Evolutionary conservation across 164 flowering plant genomes (phyloP), one percentile per base, ranked within the genome.

Genomic region (Echeveria elegans): DNA sequence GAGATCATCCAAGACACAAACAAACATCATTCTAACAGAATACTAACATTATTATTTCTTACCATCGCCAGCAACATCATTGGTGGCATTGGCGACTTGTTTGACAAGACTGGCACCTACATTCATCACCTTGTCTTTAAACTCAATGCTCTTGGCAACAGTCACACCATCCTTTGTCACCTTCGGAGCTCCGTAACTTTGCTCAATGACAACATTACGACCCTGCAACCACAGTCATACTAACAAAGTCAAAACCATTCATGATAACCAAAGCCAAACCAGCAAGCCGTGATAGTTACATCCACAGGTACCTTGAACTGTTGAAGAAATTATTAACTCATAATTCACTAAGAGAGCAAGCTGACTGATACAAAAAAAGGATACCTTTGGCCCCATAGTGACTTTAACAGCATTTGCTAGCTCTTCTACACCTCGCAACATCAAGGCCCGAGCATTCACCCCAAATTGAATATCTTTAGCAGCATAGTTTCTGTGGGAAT

Each of bases 371-470:
- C 5, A 50, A 7, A n/a, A 50, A 50, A 26, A 5, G 19, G 52
- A n/a, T 69, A 92, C 98, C 93, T 92, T 91, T 0, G 99, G 99
- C 3, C 99, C 99, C 99, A 94, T 94, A 21, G 99, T 94, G 24
- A 94, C 93, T 81, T 68, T 88, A 30, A 94, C 97, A 21, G 99
- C 97, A 76, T 91, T 97, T 5, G 97, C 96, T 23, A 94, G 96
- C 41, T 89, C 94, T 74, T 94, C 96, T 18, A 94, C 97, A 75
- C 99, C 99, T 71, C 71, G 82, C 31, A 95, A 94, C 99, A 95
- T 92, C 76, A 81, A 67, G 59, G 88, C 93, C 18, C 99, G 84
- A 53, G 97, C 99, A 61, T 88, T 92, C 1, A 87, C 92, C 0
- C 99, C 99, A 67, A 95, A 95, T 72, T 59, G 85, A 30, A 95